These are phyloP conservation scores for Clitopilus hobsonii DNA, from an alignment of 768 basidiomycete species.

Conservation along the genomic window DNA sequence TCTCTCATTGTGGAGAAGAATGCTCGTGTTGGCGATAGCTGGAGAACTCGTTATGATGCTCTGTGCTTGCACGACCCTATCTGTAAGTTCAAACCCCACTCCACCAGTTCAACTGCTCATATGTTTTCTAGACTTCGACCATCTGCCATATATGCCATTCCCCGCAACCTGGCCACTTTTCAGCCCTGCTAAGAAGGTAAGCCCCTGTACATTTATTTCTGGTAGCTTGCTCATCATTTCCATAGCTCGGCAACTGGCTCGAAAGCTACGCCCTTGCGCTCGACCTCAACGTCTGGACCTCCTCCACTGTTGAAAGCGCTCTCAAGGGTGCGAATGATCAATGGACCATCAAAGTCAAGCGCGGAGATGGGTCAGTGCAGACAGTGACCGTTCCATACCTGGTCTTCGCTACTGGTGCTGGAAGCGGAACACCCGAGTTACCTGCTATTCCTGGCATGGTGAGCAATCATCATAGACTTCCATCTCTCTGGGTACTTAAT, in stretches of 20 bases:
- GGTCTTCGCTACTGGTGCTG: conserved; percentile 48
- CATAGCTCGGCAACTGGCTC: conserved; percentile 63
- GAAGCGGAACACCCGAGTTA: conserved; percentile 36
- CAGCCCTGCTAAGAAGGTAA: conserved; percentile 48
- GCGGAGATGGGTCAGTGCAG: conserved; percentile 28
- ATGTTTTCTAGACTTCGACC: conserved; percentile 38
- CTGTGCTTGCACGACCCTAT: conserved; percentile 40
- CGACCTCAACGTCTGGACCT: conserved; percentile 64
- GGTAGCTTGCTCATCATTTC: background rate
- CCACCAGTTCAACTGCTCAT: background rate
- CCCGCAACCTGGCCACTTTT: conserved; percentile 58
- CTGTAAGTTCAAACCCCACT: conserved; percentile 30
- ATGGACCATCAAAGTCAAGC: conserved; percentile 39
- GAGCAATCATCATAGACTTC: background rate
- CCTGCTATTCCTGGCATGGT: conserved; percentile 47
- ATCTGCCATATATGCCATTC: conserved; percentile 64
- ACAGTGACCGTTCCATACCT: conserved; percentile 42
- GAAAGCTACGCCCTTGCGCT: conserved; percentile 56
- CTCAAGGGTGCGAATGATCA: conserved; percentile 25
- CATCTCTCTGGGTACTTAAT: background rate
- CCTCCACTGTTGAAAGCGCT: conserved; percentile 30
- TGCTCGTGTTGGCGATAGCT: conserved; percentile 51
- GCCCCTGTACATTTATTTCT: background rate
- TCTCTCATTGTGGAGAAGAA: conserved; percentile 57
- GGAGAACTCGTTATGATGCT: conserved; percentile 50